These are phyloP conservation scores for Pleurotus tuoliensis DNA, from an alignment of 768 basidiomycete species.

Conservation along the genomic window DNA sequence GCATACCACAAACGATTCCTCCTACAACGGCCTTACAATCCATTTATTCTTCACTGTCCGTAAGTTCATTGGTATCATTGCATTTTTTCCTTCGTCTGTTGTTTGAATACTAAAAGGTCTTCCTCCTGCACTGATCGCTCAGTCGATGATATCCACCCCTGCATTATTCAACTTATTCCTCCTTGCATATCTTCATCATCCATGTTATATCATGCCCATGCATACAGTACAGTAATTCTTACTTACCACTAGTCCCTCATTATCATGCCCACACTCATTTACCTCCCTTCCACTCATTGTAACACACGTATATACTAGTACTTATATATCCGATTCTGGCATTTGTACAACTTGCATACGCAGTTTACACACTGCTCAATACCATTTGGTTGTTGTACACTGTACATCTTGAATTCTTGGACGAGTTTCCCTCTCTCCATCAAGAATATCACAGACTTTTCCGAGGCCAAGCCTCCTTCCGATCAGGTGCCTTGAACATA, in stretches of 20 bases:
- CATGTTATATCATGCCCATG: background rate
- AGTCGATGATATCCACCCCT: constrained; percentile 8
- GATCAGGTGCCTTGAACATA: background rate
- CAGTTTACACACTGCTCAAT: constrained; percentile 7
- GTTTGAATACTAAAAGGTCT: constrained; percentile 3
- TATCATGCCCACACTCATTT: constrained; percentile 4
- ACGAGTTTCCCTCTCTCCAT: background rate
- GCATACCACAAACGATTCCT: background rate
- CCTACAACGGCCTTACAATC: background rate
- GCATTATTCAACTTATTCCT: constrained; percentile 5
- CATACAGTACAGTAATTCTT: background rate
- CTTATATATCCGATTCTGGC: background rate
- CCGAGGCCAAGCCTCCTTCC: background rate
- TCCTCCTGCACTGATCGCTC: background rate
- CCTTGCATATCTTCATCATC: too few relatives aligned
- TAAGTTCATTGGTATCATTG: background rate
- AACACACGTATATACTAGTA: constrained; percentile 2
- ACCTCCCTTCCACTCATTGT: constrained; percentile 3
- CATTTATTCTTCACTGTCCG: background rate
- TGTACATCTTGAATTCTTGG: too few relatives aligned
- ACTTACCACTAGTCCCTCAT: background rate
- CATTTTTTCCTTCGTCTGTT: constrained; percentile 6
- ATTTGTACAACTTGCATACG: background rate
- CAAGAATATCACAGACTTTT: background rate
- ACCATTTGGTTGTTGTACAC: constrained; percentile 8